These are phyloP conservation scores for Talinum fruticosum DNA, from an alignment of 148 eudicot genomes.

Conservation along the genomic window DNA sequence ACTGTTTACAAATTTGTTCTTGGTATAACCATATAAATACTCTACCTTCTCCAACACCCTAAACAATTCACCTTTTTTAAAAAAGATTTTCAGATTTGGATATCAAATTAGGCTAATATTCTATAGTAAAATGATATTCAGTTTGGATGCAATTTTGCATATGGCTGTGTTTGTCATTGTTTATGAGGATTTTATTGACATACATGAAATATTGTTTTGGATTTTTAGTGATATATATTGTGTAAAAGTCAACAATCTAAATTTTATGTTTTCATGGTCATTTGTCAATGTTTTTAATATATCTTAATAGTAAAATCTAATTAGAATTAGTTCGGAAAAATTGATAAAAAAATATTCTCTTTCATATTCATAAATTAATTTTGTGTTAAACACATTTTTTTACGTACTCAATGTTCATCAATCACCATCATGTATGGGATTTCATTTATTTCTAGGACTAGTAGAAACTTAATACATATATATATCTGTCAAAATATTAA, in stretches of 20 bases:
- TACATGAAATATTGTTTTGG: neutral
- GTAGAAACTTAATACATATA: too few species aligned
- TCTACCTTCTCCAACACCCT: slow-evolving; percentile 14
- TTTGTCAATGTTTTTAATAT: too few species aligned
- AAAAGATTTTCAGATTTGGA: neutral
- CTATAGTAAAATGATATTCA: neutral
- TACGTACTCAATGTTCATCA: neutral
- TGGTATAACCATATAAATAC: slow-evolving; percentile 12
- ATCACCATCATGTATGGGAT: neutral
- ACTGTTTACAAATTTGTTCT: slow-evolving; percentile 17
- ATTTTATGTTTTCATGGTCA: neutral
- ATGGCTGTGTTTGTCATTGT: neutral
- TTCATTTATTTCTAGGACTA: too few species aligned
- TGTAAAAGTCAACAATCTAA: neutral
- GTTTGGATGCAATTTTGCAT: neutral
- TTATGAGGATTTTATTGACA: neutral
- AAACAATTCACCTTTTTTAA: neutral
- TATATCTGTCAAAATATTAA: too few species aligned
- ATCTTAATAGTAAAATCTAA: neutral
- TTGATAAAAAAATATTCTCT: too few species aligned
- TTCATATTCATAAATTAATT: too few species aligned
- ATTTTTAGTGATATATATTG: neutral
- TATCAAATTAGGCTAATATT: neutral
- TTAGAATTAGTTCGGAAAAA: neutral
- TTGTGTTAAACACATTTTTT: neutral